phyloP scores from a whole-genome alignment of 306 rosid species.

The Pyrus communis region DNA sequence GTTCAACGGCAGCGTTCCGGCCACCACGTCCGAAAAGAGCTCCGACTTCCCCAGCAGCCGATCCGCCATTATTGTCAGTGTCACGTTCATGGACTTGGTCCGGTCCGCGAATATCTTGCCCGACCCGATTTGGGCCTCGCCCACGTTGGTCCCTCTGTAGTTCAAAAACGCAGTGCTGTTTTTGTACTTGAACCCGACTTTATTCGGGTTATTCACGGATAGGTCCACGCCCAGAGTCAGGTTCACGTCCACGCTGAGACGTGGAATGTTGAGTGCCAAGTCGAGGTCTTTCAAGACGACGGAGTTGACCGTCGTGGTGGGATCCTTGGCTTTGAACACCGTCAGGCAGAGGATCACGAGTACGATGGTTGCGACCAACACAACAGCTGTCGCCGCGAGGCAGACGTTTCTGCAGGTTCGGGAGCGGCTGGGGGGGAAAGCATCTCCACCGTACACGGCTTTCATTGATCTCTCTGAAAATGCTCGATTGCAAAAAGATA shows the following conservation, averaged over 20 bases:
- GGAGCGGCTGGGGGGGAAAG: not conserved
- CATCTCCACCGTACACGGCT: not conserved
- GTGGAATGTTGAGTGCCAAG: conserved; percentile 8
- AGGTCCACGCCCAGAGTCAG: conserved; percentile 30
- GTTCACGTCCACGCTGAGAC: conserved; percentile 23
- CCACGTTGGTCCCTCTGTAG: conserved; percentile 53
- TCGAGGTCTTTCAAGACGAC: conserved; percentile 26
- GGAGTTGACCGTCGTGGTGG: conserved; percentile 16
- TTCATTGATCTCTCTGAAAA: not conserved
- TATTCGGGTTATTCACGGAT: conserved; percentile 46
- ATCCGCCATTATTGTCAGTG: conserved; percentile 52
- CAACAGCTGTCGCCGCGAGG: not conserved
- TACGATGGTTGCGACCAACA: not conserved
- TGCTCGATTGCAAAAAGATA: not conserved
- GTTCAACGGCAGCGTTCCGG: conserved; percentile 40
- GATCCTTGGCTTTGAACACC: conserved; percentile 41
- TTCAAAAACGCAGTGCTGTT: conserved; percentile 31
- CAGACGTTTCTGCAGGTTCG: conserved; percentile 18
- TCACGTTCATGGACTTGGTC: conserved; percentile 28
- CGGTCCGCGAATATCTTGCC: conserved; percentile 25
- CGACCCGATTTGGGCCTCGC: conserved; percentile 37
- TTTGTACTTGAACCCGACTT: conserved; percentile 33
- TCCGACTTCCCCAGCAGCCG: conserved; percentile 26
- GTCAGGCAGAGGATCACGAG: conserved; percentile 34
- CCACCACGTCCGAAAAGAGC: conserved; percentile 20